Conservation (phyloP, 2,329 filamentous ascomycete species). For the Acrocalymma vagum region DNA sequence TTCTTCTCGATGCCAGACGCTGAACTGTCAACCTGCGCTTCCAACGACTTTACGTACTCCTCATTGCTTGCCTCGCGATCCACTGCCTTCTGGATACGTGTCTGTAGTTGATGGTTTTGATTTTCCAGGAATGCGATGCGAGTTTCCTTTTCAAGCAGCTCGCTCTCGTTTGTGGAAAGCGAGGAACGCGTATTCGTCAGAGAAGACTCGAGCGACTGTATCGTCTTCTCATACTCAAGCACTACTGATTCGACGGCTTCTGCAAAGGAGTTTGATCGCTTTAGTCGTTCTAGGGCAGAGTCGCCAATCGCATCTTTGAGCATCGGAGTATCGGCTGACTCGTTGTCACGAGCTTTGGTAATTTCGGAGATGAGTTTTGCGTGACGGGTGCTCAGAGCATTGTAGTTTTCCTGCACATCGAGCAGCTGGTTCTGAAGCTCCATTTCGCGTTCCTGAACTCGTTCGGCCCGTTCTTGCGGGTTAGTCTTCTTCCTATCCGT, state of each 20-base stretch:
- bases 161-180: slow-evolving; percentile 84
- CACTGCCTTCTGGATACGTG: slow-evolving; percentile 89
- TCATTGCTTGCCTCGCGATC: slow-evolving; percentile 93
- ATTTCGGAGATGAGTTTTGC: slow-evolving; percentile 96
- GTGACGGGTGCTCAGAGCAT: slow-evolving; percentile 86
- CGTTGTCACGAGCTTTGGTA: slow-evolving; percentile 79
- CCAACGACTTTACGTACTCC: slow-evolving; percentile 89
- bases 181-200: slow-evolving; percentile 87
- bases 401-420: slow-evolving; percentile 95
- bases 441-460: slow-evolving; percentile 82
- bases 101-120: slow-evolving; percentile 87
- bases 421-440: slow-evolving; percentile 94
- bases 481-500: slow-evolving; percentile 65
- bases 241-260: slow-evolving; percentile 96
- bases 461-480: slow-evolving; percentile 76
- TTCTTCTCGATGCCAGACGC: slow-evolving; percentile 94
- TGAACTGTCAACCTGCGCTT: slow-evolving; percentile 88
- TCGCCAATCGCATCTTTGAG: slow-evolving; percentile 74
- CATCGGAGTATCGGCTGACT: slow-evolving; percentile 63
- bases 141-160: slow-evolving; percentile 88
- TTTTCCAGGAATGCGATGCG: slow-evolving; percentile 94
- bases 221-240: slow-evolving; percentile 98
- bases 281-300: slow-evolving; percentile 84
- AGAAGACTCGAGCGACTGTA: slow-evolving; percentile 90
- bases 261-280: slow-evolving; percentile 94